phyloP scores from a whole-genome alignment of 768 basidiomycete genomes.

The Lactarius indigo region DNA sequence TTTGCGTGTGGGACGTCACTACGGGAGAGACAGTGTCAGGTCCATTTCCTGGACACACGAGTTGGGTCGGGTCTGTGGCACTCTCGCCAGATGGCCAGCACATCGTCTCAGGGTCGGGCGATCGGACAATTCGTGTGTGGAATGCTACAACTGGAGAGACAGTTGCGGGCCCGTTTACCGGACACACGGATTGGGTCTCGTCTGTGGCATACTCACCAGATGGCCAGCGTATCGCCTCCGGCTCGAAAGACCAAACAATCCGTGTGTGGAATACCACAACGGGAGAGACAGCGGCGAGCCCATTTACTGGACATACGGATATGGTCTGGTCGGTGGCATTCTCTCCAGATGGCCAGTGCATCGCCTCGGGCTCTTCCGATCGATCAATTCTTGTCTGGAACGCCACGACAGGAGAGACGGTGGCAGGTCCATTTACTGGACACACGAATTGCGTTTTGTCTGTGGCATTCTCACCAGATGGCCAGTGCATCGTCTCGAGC shows the following conservation, averaged over 20 bases:
- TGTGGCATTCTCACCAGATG: background rate
- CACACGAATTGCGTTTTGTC: background rate
- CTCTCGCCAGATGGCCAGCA: no score
- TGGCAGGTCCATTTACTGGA: background rate
- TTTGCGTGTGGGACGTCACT: no score
- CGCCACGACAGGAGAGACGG: background rate
- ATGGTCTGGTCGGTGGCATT: background rate
- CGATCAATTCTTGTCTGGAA: background rate
- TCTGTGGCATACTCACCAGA: background rate
- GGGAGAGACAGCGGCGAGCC: background rate
- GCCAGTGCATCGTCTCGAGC: background rate
- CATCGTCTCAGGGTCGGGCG: no score
- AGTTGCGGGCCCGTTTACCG: background rate
- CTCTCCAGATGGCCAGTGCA: background rate
- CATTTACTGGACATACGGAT: background rate
- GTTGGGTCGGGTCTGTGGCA: no score
- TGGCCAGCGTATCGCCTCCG: background rate
- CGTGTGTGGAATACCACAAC: background rate
- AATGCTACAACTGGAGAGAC: background rate
- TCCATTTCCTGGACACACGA: no score
- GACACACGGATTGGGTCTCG: background rate
- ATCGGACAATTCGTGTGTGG: background rate
- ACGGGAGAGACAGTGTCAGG: no score
- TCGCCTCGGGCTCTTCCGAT: background rate
- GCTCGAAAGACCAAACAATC: background rate